Evolutionary conservation across 2,329 filamentous ascomycete genomes (phyloP).

Genomic region (Talaromyces sp.): DNA sequence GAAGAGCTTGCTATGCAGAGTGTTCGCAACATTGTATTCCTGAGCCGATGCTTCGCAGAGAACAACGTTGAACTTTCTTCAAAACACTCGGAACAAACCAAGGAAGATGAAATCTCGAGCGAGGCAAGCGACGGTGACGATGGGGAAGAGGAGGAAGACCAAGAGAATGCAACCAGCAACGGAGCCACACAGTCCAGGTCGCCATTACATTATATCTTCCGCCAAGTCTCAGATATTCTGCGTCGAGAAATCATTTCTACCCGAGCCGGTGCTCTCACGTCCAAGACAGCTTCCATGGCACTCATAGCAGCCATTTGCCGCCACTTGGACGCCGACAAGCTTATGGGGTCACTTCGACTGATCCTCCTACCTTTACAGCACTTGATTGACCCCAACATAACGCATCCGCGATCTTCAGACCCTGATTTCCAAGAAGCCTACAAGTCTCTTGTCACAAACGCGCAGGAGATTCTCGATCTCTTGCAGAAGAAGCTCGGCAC

Average conservation of each 20-base stretch:
- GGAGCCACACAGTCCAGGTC: constrained; percentile 32
- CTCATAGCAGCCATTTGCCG: constrained; percentile 66
- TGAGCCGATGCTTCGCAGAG: constrained; percentile 61
- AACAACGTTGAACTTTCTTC: constrained; percentile 48
- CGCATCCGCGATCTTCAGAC: constrained; percentile 65
- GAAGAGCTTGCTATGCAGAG: constrained; percentile 74
- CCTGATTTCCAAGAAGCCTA: constrained; percentile 64
- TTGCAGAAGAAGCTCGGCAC: constrained; percentile 82
- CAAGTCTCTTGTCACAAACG: constrained; percentile 65
- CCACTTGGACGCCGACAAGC: constrained; percentile 53
- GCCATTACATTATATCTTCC: constrained; percentile 69
- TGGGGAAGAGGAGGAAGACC: constrained; percentile 29
- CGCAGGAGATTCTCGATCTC: constrained; percentile 72
- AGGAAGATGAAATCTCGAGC: constrained; percentile 29
- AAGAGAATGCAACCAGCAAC: constrained; percentile 34
- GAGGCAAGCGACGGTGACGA: constrained; percentile 35
- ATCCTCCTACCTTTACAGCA: constrained; percentile 70
- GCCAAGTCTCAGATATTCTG: constrained; percentile 71
- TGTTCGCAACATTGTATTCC: constrained; percentile 75
- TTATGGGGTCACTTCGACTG: constrained; percentile 59
- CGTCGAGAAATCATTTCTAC: constrained; percentile 66
- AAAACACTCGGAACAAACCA: constrained; percentile 35
- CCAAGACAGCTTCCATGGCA: constrained; percentile 70
- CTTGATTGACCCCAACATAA: constrained; percentile 74
- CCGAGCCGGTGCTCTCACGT: constrained; percentile 58